Base-by-base conservation (phyloP, 192 early-diverging fungal genomes). In the Coemansia sp. region DNA sequence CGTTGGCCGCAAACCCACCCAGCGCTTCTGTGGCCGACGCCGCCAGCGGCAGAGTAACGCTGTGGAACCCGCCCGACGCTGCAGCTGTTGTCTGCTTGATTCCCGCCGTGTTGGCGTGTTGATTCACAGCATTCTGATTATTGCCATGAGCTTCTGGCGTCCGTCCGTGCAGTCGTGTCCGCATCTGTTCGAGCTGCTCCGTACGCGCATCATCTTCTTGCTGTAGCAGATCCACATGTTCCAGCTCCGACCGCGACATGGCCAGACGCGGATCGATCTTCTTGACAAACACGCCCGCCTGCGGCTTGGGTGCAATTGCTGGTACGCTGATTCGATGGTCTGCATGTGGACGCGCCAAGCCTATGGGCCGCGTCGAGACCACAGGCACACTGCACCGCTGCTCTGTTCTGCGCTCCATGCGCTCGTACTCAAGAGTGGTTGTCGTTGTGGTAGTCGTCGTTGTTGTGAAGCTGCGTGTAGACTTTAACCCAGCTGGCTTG, bases 151-250 rank as follows among this genome's bases (percentile, higher is more conserved):
- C 52, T 37, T 37, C 38, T 1, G 49, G 21, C 10, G 49, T 9
- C 22, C 19, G 10, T 10, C 15, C 9, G 22, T 17, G 10, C 17
- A 80, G 59, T 31, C 66, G 77, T 20, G 59, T 42, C 42, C 62
- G 68, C 71, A 78, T 69, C 63, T 69, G 71, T 49, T 57, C 53
- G 37, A 83, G 59, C 72, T 78, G 81, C 64, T 83, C 81, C n/a
- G 52, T 49, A 36, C 81, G 75, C 4, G 81, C 81, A 1, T 71
- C 68, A 49, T 83, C 72, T 42, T 83, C 81, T 65, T 78, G 65
- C 42, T 69, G 56, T 14, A 78, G 60, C 48, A 78, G 19, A 17
- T 78, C 75, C 20, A 83, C 65, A 34, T 78, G 75, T n/a, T 75
- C 65, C 3, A 83, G 69, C 59, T 83, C 81, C 0, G 68, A 71